Evolutionary conservation across 345 rosid genomes (phyloP).

Genomic region (Dovyalis caffra): DNA sequence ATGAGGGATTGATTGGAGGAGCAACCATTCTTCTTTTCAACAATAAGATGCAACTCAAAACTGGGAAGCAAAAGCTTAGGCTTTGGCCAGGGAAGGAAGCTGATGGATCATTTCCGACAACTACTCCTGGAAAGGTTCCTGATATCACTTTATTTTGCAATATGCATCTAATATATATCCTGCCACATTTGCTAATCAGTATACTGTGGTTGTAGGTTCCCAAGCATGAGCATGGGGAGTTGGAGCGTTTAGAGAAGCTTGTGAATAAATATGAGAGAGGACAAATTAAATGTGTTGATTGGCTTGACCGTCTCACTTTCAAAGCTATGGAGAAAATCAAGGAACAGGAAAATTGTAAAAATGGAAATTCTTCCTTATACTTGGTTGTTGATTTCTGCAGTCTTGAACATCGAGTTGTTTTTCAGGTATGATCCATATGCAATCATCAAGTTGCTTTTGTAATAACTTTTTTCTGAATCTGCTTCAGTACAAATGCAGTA

Average conservation of each 20-base stretch:
- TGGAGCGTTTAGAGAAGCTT: slow-evolving; percentile 91
- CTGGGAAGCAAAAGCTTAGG: slow-evolving; percentile 94
- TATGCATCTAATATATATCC: slow-evolving; percentile 2
- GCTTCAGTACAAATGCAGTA: not conserved
- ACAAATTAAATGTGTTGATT: slow-evolving; percentile 80
- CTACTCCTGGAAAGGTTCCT: slow-evolving; percentile 95
- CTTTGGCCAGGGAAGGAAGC: slow-evolving; percentile 91
- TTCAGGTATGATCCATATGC: slow-evolving; percentile 56
- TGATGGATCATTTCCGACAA: slow-evolving; percentile 79
- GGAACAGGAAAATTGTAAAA: slow-evolving; percentile 68
- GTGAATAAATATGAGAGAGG: slow-evolving; percentile 88
- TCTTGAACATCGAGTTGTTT: slow-evolving; percentile 93
- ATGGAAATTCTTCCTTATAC: slow-evolving; percentile 70
- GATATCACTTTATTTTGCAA: slow-evolving; percentile 9
- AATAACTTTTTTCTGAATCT: slow-evolving; percentile 1
- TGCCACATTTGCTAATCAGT: not conserved
- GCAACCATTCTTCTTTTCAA: slow-evolving; percentile 89
- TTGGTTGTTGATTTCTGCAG: slow-evolving; percentile 85
- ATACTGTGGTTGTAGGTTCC: slow-evolving; percentile 65
- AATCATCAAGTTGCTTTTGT: slow-evolving; percentile 7
- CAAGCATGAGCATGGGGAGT: slow-evolving; percentile 82
- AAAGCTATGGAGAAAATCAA: slow-evolving; percentile 78
- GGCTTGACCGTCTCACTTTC: slow-evolving; percentile 91
- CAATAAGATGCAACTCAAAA: slow-evolving; percentile 84
- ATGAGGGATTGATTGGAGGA: slow-evolving; percentile 87